Evolutionary conservation across 257 asterid species (phyloP).

Genomic region (Solanum ossicruentum): DNA sequence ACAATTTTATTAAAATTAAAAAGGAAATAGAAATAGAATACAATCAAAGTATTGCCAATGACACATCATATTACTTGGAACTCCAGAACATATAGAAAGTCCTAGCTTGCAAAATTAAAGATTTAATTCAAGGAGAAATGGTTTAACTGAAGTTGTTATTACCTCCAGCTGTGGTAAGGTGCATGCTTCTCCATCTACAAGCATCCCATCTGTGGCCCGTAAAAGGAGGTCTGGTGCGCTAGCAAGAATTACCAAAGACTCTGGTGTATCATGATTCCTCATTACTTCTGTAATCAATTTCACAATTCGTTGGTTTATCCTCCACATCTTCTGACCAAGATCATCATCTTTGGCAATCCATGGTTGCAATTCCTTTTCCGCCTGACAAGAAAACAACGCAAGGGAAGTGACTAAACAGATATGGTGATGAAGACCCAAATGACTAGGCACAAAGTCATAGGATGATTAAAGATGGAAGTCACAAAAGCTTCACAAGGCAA

Average conservation of each 20-base stretch:
- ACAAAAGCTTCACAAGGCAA: not conserved
- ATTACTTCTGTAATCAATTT: constrained; percentile 84
- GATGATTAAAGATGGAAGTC: not conserved
- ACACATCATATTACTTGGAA: not conserved
- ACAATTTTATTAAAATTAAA: not conserved
- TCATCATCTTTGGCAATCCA: constrained; percentile 97
- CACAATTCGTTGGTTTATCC: constrained; percentile 83
- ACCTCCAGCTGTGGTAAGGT: constrained; percentile 99
- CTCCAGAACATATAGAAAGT: not conserved
- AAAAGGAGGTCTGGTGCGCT: constrained; percentile 92
- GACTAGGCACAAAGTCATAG: not conserved
- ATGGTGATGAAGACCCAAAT: not conserved
- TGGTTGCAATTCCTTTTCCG: constrained; percentile 89
- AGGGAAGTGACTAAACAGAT: constrained; percentile 31
- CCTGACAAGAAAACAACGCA: constrained; percentile 47
- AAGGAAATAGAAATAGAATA: not conserved
- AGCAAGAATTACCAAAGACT: constrained; percentile 72
- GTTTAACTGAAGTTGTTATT: not conserved
- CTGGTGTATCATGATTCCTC: constrained; percentile 87
- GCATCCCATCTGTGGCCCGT: constrained; percentile 98
- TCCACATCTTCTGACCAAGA: constrained; percentile 90
- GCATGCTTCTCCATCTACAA: constrained; percentile 99
- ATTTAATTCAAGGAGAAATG: not conserved
- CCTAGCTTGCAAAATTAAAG: not conserved
- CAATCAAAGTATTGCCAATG: not conserved